These are phyloP conservation scores for Botryotinia calthae DNA, from an alignment of 2,329 filamentous ascomycete genomes.

Conservation along the genomic window DNA sequence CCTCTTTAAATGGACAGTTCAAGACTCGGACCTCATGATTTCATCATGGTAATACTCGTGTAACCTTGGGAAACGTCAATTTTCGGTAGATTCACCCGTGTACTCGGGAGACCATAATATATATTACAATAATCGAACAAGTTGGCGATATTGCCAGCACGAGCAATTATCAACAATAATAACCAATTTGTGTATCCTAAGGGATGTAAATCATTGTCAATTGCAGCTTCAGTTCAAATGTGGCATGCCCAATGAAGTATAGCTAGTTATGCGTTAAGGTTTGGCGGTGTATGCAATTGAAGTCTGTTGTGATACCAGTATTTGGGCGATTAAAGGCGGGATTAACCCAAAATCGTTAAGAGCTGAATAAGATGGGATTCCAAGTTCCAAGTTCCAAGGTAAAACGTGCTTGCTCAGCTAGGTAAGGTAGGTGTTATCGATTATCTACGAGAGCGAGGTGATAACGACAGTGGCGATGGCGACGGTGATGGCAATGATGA, in stretches of 20 bases:
- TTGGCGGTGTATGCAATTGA: background rate
- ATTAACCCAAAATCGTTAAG: background rate
- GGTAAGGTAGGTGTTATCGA: background rate
- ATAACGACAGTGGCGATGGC: background rate
- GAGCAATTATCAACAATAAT: background rate
- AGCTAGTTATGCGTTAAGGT: slow-evolving; percentile 3
- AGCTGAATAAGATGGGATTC: background rate
- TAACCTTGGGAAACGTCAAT: slow-evolving; percentile 10
- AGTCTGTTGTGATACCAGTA: background rate
- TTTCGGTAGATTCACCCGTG: background rate
- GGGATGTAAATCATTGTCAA: background rate
- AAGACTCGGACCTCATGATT: slow-evolving; percentile 14
- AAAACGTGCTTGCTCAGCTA: background rate
- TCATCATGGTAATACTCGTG: slow-evolving; percentile 5
- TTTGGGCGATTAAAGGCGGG: background rate
- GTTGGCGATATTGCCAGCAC: background rate
- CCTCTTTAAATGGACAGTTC: background rate
- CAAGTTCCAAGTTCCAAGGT: background rate
- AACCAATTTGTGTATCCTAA: background rate
- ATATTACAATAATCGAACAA: background rate
- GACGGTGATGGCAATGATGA: background rate
- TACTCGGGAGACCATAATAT: background rate
- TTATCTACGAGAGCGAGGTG: background rate
- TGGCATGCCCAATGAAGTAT: background rate
- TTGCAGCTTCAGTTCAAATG: background rate